Conservation (phyloP, 2,329 filamentous ascomycete species). For the Aurifilum marmelostoma region DNA sequence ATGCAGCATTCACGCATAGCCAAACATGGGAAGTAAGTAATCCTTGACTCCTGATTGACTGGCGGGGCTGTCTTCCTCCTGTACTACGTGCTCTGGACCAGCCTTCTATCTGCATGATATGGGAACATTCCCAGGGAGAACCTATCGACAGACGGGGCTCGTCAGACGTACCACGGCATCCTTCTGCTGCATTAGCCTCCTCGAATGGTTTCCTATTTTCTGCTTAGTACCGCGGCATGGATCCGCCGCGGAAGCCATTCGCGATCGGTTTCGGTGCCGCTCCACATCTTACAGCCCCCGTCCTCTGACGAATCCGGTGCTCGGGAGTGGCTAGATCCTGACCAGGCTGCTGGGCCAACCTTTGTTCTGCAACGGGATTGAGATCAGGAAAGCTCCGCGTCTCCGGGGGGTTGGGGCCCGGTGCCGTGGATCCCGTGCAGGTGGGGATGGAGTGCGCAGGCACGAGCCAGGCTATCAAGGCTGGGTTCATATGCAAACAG, state of each 20-base stretch:
- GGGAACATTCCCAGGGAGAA: background rate
- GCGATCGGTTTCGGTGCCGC: conserved; percentile 4
- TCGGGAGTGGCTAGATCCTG: background rate
- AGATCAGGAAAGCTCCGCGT: no score
- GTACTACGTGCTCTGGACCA: no score
- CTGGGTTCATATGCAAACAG: no score
- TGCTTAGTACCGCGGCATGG: background rate
- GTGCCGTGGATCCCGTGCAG: background rate
- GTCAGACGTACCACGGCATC: background rate
- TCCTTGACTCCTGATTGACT: no score
- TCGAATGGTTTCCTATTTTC: background rate
- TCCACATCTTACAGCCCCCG: background rate
- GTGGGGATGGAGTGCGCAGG: no score
- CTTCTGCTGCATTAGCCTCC: background rate
- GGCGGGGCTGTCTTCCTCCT: no score
- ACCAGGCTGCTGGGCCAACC: background rate
- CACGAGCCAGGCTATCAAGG: no score
- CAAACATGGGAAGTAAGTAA: no score
- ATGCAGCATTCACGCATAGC: no score
- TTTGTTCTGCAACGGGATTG: background rate
- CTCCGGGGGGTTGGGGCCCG: no score
- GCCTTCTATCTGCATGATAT: no score
- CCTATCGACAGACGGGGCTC: background rate
- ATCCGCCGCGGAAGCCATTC: background rate
- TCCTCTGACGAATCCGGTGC: background rate